These are phyloP conservation scores for Tephrocybe sp. DNA, from an alignment of 768 basidiomycete genomes.

Conservation along the genomic window DNA sequence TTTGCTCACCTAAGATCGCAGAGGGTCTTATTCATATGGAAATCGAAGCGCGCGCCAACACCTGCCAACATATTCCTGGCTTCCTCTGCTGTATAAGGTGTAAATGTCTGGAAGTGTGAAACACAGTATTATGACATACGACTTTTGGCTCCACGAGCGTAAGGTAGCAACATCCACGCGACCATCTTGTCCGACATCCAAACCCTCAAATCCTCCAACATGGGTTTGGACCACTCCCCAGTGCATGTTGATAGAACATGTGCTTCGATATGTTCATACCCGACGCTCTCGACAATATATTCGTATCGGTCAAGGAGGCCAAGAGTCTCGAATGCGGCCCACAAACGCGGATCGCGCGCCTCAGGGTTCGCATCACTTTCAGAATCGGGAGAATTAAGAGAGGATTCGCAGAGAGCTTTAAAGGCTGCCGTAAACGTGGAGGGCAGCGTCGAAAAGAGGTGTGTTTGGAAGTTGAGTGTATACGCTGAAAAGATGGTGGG, in stretches of 20 bases:
- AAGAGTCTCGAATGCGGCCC: slow-evolving; percentile 64
- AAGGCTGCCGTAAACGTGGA: slow-evolving; percentile 65
- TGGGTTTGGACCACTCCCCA: slow-evolving; percentile 65
- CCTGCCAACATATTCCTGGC: slow-evolving; percentile 70
- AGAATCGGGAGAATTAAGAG: slow-evolving; percentile 40
- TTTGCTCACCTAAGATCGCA: slow-evolving; percentile 75
- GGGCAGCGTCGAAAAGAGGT: slow-evolving; percentile 70
- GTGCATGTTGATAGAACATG: slow-evolving; percentile 66
- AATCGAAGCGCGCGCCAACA: slow-evolving; percentile 83
- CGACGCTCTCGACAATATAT: slow-evolving; percentile 75
- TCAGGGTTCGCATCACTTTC: slow-evolving; percentile 19
- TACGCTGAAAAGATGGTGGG: slow-evolving; percentile 58
- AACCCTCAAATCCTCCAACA: slow-evolving; percentile 56
- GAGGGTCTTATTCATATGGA: slow-evolving; percentile 88
- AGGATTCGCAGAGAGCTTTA: slow-evolving; percentile 61
- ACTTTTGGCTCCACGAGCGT: slow-evolving; percentile 61
- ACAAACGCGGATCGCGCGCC: slow-evolving; percentile 32
- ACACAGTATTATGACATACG: slow-evolving; percentile 39
- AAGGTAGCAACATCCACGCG: slow-evolving; percentile 82
- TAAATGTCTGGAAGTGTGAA: slow-evolving; percentile 4
- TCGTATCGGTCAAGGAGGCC: slow-evolving; percentile 84
- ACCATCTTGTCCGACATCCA: slow-evolving; percentile 84
- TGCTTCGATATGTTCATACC: slow-evolving; percentile 81
- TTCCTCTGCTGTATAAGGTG: slow-evolving; percentile 55
- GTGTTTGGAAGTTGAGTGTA: slow-evolving; percentile 69